Evolutionary conservation across 2,329 filamentous ascomycete species (phyloP).

Genomic region (Eutypella sp.): DNA sequence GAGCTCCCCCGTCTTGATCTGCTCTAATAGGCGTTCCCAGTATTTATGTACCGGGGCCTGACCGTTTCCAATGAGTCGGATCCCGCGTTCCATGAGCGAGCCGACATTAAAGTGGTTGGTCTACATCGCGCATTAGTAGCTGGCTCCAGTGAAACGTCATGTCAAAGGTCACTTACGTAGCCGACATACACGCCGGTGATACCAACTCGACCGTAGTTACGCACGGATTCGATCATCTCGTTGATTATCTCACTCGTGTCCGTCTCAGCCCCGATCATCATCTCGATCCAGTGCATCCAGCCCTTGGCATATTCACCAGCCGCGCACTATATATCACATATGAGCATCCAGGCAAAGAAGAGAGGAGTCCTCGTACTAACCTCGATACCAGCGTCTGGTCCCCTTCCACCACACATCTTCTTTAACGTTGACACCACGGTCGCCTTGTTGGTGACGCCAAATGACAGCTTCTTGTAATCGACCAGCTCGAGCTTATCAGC

Average conservation of each 20-base stretch:
- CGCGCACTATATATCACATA: constrained; percentile 47
- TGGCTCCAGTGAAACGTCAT: no score
- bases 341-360: constrained; percentile 31
- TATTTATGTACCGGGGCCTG: constrained; percentile 75
- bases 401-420: constrained; percentile 65
- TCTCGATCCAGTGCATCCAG: constrained; percentile 55
- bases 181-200: constrained; percentile 68
- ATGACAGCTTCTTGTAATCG: constrained; percentile 58
- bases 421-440: constrained; percentile 70
- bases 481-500: constrained; percentile 57
- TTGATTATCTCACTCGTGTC: constrained; percentile 79
- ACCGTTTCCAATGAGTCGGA: constrained; percentile 66
- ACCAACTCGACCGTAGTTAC: constrained; percentile 68
- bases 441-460: constrained; percentile 50
- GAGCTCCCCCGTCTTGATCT: constrained; percentile 63
- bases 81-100: constrained; percentile 79
- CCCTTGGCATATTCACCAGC: constrained; percentile 59
- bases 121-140: constrained; percentile 27
- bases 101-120: constrained; percentile 83
- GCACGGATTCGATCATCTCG: constrained; percentile 71
- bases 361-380: constrained; percentile 10
- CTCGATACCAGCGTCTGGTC: constrained; percentile 62
- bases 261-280: constrained; percentile 65
- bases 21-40: constrained; percentile 70
- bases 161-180: constrained; percentile 45